phyloP scores from a whole-genome alignment of 208 protist genomes.

The Herpetomonas samuelpessoai region DNA sequence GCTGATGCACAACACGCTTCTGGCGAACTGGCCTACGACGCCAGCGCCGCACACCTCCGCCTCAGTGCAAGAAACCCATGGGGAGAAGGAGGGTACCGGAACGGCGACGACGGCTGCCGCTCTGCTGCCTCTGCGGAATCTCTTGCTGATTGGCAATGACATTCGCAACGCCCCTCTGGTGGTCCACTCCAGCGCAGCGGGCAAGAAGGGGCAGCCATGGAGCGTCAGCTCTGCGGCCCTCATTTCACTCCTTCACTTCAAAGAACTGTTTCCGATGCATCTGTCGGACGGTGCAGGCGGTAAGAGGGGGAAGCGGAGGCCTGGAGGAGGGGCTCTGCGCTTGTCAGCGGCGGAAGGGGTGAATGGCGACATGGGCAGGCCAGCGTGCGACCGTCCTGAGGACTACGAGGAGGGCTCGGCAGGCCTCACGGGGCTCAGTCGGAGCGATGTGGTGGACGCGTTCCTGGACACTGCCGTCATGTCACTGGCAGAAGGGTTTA shows the following conservation, averaged over 20 bases:
- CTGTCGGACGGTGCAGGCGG: too few species aligned
- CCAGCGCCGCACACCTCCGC: too few species aligned
- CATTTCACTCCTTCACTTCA: conserved; percentile 11
- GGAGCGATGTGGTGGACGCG: conserved; percentile 17
- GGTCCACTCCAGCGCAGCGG: background rate
- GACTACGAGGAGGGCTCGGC: conserved; percentile 1
- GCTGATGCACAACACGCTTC: conserved; percentile 56
- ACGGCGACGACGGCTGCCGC: background rate
- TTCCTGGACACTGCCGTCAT: conserved; percentile 33
- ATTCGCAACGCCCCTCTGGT: conserved; percentile 12
- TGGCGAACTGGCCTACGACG: conserved; percentile 33
- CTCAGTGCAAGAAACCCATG: too few species aligned
- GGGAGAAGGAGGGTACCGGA: background rate
- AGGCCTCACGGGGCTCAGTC: conserved; percentile 7
- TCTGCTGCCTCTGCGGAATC: conserved; percentile 16
- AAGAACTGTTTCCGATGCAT: too few species aligned
- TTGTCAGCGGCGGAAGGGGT: background rate
- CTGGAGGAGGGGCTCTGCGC: conserved; percentile 7
- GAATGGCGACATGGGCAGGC: too few species aligned
- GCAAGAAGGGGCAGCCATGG: background rate
- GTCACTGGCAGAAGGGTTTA: conserved; percentile 1
- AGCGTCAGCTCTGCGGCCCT: conserved; percentile 12
- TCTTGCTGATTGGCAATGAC: conserved; percentile 52
- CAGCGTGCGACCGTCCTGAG: background rate
- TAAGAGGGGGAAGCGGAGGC: too few species aligned